Percentiles rank a stretch among this genome's conserved stretches.
These are phyloP conservation scores for Xylaria sp. DNA, from an alignment of 2,329 filamentous ascomycete genomes.

Conservation along the genomic window DNA sequence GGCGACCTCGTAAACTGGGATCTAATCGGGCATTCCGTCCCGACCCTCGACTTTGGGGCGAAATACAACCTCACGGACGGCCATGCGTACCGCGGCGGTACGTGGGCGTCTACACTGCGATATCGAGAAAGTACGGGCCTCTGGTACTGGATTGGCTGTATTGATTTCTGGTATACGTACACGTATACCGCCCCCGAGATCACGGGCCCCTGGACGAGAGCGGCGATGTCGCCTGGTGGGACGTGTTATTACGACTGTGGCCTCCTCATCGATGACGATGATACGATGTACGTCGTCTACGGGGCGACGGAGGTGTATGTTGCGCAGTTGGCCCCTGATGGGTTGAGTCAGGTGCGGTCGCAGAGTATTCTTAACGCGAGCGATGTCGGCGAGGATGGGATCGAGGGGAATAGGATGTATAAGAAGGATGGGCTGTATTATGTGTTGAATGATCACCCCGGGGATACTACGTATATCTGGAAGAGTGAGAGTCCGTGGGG, in stretches of 20 bases:
- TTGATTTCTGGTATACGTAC: constrained; percentile 46
- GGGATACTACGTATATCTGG: constrained; percentile 42
- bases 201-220: constrained; percentile 41
- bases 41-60: constrained; percentile 2
- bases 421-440: constrained; percentile 52
- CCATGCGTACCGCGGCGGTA: constrained; percentile 19
- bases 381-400: constrained; percentile 11
- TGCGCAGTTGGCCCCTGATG: constrained; percentile 45
- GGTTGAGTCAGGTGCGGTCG: constrained; percentile 34
- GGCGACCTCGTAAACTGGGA: constrained; percentile 7
- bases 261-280: constrained; percentile 52
- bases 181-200: constrained; percentile 44
- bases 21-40: constrained; percentile 1
- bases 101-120: constrained; percentile 23
- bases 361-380: constrained; percentile 31
- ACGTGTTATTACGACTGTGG: constrained; percentile 56
- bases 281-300: constrained; percentile 54
- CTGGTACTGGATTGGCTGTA: constrained; percentile 46
- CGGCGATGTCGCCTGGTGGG: constrained; percentile 24
- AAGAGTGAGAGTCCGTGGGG: constrained; percentile 47
- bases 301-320: constrained; percentile 45
- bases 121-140: constrained; percentile 16
- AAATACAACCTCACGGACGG: constrained; percentile 16
- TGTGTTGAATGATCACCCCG: constrained; percentile 45
- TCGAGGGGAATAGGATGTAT: constrained; percentile 43